Evolutionary conservation across 495 filamentous ascomycete species (phyloP).

Genomic region (Lineolata rhizophorae): DNA sequence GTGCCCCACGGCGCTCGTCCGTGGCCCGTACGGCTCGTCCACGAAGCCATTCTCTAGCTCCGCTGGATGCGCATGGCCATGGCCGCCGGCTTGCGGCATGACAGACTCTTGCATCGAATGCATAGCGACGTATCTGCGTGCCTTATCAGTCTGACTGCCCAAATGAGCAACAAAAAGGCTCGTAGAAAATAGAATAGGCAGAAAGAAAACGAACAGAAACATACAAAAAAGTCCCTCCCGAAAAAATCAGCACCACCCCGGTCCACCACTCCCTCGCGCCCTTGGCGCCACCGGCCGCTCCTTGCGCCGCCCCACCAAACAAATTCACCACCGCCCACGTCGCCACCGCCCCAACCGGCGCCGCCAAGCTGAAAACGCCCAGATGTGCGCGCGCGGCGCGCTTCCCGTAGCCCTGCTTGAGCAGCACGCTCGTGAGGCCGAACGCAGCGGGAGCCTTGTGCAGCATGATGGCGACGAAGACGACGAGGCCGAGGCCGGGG

Average conservation of each 20-base stretch:
- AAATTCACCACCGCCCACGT: conserved; percentile 64
- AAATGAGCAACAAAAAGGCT: conserved; percentile 1
- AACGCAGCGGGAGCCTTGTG: conserved; percentile 96
- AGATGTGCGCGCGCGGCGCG: conserved; percentile 67
- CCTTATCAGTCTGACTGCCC: conserved; percentile 7
- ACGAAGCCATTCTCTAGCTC: neutral
- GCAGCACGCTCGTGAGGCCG: conserved; percentile 67
- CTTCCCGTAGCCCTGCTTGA: conserved; percentile 77
- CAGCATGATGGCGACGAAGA: conserved; percentile 90
- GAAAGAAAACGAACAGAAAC: conserved; percentile 13
- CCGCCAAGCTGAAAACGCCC: conserved; percentile 75
- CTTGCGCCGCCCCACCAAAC: conserved; percentile 26
- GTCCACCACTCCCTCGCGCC: conserved; percentile 60
- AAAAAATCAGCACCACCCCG: conserved; percentile 77
- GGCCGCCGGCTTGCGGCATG: conserved; percentile 23
- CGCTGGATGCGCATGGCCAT: conserved; percentile 37
- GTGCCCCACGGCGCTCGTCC: conserved; percentile 10
- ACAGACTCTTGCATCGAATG: conserved; percentile 74
- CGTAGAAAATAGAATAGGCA: neutral
- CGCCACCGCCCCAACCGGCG: conserved; percentile 61
- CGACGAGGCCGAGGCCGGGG: conserved; percentile 58
- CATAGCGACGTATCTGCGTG: conserved; percentile 96
- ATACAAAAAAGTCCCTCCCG: conserved; percentile 86
- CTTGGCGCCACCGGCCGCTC: conserved; percentile 15
- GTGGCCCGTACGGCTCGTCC: neutral